Percentiles rank a stretch among this genome's conserved stretches.
These are phyloP conservation scores for Medakamo hakoo DNA, from an alignment of 139 green algal genomes.

Conservation along the genomic window DNA sequence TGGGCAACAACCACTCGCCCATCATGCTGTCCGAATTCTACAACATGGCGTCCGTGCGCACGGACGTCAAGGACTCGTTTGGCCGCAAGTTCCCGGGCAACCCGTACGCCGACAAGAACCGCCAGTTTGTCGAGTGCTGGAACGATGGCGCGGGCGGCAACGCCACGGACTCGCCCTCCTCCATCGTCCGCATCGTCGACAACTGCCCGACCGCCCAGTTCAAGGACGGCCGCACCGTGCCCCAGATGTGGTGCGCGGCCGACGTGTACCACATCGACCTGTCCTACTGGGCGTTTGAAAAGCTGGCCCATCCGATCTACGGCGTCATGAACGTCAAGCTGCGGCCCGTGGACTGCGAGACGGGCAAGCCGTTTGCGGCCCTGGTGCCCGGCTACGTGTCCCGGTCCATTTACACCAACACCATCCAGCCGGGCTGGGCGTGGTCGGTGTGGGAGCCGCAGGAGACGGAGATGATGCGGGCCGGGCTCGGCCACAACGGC, in stretches of 20 bases:
- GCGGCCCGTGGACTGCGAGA: slow-evolving; percentile 13
- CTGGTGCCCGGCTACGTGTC: neutral
- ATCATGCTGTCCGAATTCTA: slow-evolving; percentile 1
- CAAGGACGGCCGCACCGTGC: neutral
- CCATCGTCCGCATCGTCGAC: slow-evolving; percentile 24
- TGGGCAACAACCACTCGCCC: slow-evolving; percentile 4
- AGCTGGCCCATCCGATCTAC: slow-evolving; percentile 23
- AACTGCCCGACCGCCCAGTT: slow-evolving; percentile 23
- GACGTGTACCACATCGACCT: slow-evolving; percentile 43
- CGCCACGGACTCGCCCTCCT: neutral
- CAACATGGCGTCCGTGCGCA: slow-evolving; percentile 7
- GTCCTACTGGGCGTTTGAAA: slow-evolving; percentile 38
- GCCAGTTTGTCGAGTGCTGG: slow-evolving; percentile 19
- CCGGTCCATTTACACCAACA: neutral
- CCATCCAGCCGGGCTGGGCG: neutral
- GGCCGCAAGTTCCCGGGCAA: slow-evolving; percentile 16
- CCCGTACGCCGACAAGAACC: neutral
- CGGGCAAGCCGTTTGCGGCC: neutral
- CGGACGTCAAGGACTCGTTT: slow-evolving; percentile 7
- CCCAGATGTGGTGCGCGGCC: neutral
- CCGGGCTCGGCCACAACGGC: neutral
- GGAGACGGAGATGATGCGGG: neutral
- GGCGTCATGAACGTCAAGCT: slow-evolving; percentile 3
- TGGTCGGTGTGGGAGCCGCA: neutral
- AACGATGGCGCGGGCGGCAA: slow-evolving; percentile 4